These are phyloP conservation scores for Lunasporangiospora selenospora DNA, from an alignment of 192 early-diverging fungal species.

Conservation along the genomic window DNA sequence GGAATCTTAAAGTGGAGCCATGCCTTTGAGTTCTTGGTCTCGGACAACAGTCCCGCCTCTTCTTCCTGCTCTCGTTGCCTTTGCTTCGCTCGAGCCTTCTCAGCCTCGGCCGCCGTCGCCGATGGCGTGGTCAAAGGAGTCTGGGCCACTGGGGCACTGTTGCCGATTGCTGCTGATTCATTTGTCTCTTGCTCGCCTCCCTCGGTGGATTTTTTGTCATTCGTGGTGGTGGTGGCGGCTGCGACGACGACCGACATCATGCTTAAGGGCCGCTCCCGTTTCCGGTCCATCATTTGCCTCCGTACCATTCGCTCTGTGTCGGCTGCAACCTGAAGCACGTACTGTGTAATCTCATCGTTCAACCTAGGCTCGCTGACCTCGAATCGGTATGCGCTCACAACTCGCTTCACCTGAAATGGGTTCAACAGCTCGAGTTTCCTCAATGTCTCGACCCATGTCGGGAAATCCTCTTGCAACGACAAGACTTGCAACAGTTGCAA, in stretches of 20 bases:
- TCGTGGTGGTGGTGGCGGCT: neutral
- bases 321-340: constrained; percentile 75
- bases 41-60: constrained; percentile 28
- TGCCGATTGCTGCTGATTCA: neutral
- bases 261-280: constrained; percentile 41
- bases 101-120: constrained; percentile 45
- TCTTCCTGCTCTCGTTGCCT: constrained; percentile 43
- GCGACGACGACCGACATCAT: constrained; percentile 28
- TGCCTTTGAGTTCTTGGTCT: constrained; percentile 31
- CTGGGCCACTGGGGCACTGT: neutral
- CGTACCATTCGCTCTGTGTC: constrained; percentile 63
- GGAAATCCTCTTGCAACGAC: constrained; percentile 75
- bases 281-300: constrained; percentile 47
- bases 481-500: constrained; percentile 84
- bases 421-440: constrained; percentile 72
- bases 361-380: constrained; percentile 84
- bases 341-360: constrained; percentile 75
- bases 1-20: constrained; percentile 36
- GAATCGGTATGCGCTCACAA: constrained; percentile 83
- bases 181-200: too few species aligned
- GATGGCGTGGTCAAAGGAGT: constrained; percentile 8
- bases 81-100: constrained; percentile 18
- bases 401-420: constrained; percentile 74
- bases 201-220: neutral
- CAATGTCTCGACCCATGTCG: constrained; percentile 76